Conservation (phyloP, 306 rosid genomes). For the Begonia masoniana region DNA sequence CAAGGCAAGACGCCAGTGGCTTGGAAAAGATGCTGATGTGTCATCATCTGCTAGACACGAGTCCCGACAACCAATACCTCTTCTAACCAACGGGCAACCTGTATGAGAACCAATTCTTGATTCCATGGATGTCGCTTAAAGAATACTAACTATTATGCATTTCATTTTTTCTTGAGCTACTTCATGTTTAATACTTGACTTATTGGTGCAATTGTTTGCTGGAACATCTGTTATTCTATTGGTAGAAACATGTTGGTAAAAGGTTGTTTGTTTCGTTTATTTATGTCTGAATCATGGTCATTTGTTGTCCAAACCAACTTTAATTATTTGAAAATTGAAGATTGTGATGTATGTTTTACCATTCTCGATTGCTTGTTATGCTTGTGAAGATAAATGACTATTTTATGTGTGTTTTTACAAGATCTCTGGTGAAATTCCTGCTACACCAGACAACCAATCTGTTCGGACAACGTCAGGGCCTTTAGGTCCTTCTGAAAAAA, state of each 20-base stretch:
- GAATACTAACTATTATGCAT: too few species aligned
- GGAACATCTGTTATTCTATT: too few species aligned
- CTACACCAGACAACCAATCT: constrained; percentile 81
- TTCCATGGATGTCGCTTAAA: too few species aligned
- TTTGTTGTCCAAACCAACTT: too few species aligned
- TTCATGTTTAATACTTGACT: too few species aligned
- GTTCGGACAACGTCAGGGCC: constrained; percentile 90
- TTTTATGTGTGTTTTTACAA: constrained; percentile 16
- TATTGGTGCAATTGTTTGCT: too few species aligned
- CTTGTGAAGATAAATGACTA: not conserved
- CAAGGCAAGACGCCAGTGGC: constrained; percentile 63
- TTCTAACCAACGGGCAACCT: constrained; percentile 72
- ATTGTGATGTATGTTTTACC: too few species aligned
- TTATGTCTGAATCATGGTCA: too few species aligned
- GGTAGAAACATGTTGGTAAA: too few species aligned
- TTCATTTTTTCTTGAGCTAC: too few species aligned
- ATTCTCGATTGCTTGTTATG: not conserved
- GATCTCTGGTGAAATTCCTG: constrained; percentile 95
- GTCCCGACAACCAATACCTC: constrained; percentile 78
- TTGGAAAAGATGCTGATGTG: constrained; percentile 64
- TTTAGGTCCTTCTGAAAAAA: constrained; percentile 67
- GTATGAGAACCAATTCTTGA: constrained; percentile 20
- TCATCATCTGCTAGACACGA: constrained; percentile 84
- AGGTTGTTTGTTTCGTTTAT: too few species aligned
- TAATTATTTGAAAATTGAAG: too few species aligned